These are phyloP conservation scores for Hysterangium stoloniferum DNA, from an alignment of 768 basidiomycete species.

Conservation along the genomic window DNA sequence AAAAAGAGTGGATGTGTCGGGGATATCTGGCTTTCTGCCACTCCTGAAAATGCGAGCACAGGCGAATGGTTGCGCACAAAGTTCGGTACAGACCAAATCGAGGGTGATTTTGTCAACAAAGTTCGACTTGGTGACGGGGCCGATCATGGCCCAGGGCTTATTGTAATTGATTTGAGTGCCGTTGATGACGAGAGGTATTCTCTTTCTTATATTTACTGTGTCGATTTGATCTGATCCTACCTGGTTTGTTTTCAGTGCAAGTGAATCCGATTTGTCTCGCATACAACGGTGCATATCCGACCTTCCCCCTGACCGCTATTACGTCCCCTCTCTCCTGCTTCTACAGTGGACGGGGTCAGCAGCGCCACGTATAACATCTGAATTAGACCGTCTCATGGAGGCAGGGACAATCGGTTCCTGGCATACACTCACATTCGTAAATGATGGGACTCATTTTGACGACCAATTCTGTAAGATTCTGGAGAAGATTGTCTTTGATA, in stretches of 20 bases:
- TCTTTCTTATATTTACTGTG: not conserved
- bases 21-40: constrained; percentile 69
- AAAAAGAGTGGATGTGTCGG: constrained; percentile 27
- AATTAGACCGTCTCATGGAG: constrained; percentile 45
- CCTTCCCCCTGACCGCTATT: constrained; percentile 49
- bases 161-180: constrained; percentile 72
- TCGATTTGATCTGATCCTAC: constrained; percentile 11
- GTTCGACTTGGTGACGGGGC: constrained; percentile 15
- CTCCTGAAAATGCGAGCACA: constrained; percentile 64
- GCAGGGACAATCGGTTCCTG: constrained; percentile 35
- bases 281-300: constrained; percentile 54
- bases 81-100: constrained; percentile 56
- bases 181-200: constrained; percentile 56
- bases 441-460: constrained; percentile 50
- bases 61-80: constrained; percentile 78
- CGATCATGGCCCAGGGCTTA: constrained; percentile 49
- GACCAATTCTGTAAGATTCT: constrained; percentile 41
- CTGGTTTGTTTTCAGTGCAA: constrained; percentile 50
- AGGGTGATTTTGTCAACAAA: constrained; percentile 33
- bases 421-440: constrained; percentile 42
- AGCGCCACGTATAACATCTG: constrained; percentile 41
- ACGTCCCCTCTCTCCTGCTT: constrained; percentile 52
- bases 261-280: constrained; percentile 65
- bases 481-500: constrained; percentile 39
- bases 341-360: constrained; percentile 51